Evolutionary conservation across 106 monocot species (phyloP).

Genomic region (Acorus gramineus): DNA sequence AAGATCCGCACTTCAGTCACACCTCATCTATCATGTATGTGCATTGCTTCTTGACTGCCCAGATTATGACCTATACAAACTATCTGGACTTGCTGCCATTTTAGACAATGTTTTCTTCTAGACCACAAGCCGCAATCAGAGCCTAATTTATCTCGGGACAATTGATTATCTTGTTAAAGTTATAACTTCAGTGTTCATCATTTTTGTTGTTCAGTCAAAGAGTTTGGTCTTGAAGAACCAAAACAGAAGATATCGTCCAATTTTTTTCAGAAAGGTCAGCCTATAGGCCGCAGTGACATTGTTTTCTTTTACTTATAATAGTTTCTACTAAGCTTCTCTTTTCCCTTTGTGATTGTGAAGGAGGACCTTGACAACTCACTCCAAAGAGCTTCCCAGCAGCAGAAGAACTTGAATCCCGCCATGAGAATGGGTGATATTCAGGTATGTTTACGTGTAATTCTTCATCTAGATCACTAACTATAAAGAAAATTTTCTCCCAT

Average conservation of each 20-base stretch:
- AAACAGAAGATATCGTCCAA: constrained; percentile 76
- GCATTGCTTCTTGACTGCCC: too few species aligned
- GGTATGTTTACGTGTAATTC: constrained; percentile 15
- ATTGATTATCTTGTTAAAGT: too few species aligned
- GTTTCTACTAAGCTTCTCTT: neutral
- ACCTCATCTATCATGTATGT: too few species aligned
- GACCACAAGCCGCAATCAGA: too few species aligned
- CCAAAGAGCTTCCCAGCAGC: constrained; percentile 39
- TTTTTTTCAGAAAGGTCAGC: constrained; percentile 91
- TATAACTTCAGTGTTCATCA: neutral
- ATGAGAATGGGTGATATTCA: constrained; percentile 61
- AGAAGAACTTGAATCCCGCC: constrained; percentile 55
- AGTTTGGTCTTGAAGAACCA: constrained; percentile 65
- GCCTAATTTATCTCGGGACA: too few species aligned
- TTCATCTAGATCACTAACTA: neutral
- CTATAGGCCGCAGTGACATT: neutral
- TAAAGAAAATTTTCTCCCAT: too few species aligned
- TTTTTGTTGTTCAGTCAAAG: constrained; percentile 47
- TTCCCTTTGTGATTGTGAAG: constrained; percentile 17
- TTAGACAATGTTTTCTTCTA: too few species aligned
- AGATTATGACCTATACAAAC: too few species aligned
- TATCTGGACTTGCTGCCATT: too few species aligned
- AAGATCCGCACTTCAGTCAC: too few species aligned
- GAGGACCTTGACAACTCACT: constrained; percentile 88
- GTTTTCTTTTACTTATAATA: too few species aligned